A percentile compares a stretch with the other conserved stretches of the same genome.
Evolutionary conservation across 2,329 filamentous ascomycete genomes (phyloP).

Genomic region (Talaromyces islandicus): DNA sequence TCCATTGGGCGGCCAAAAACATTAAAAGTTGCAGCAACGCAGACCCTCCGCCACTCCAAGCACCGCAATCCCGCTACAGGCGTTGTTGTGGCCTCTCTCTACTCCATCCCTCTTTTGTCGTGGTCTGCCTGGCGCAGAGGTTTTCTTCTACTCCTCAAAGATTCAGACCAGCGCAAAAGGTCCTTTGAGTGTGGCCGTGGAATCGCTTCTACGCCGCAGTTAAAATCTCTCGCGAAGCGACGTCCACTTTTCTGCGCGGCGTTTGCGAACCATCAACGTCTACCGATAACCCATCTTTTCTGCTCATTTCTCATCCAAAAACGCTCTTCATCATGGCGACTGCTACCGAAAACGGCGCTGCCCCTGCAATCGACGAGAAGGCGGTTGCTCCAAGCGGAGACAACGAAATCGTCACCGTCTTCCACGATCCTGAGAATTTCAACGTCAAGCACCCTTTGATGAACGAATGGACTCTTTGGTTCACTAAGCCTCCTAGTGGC

Average conservation of each 20-base stretch:
- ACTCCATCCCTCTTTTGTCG: not conserved
- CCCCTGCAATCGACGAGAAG: conserved; percentile 9
- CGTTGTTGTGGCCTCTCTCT: conserved; percentile 7
- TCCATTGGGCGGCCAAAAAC: conserved; percentile 9
- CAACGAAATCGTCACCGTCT: conserved; percentile 75
- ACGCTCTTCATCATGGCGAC: conserved; percentile 8
- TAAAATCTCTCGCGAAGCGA: not conserved
- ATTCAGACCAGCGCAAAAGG: not conserved
- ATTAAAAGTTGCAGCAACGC: conserved; percentile 7
- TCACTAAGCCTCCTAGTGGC: conserved; percentile 94
- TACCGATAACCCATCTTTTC: not conserved
- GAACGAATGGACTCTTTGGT: conserved; percentile 98
- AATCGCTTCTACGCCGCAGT: not conserved
- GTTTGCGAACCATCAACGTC: not conserved
- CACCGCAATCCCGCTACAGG: conserved; percentile 4
- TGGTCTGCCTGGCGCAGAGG: conserved; percentile 36
- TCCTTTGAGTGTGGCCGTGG: not conserved
- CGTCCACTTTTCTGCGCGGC: conserved; percentile 2
- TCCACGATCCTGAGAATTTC: conserved; percentile 98
- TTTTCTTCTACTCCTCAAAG: not conserved
- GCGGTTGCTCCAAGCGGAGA: conserved; percentile 6
- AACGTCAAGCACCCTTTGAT: conserved; percentile 98
- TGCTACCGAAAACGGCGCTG: conserved; percentile 10
- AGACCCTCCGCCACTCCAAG: not conserved
- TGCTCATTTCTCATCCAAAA: not conserved